Base-by-base conservation (phyloP, 2,329 filamentous ascomycete genomes). In the Thielaviopsis populi region DNA sequence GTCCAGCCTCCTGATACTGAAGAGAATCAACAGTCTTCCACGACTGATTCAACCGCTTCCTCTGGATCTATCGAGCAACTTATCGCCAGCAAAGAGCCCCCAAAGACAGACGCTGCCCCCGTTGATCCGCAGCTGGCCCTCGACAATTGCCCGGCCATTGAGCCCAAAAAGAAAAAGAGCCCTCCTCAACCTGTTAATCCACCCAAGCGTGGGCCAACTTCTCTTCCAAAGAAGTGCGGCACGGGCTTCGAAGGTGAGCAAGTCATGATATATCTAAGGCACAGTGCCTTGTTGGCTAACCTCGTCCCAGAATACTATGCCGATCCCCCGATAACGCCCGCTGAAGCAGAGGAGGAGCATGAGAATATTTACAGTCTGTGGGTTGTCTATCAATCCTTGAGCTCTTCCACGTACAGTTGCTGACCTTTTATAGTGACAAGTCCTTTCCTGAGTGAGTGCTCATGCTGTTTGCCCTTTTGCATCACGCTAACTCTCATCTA, bases 301-400 rank as follows among this genome's bases (percentile, higher is more conserved):
- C 8, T 15, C 10, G 15, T 43, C 22, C 24, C 64, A 81, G 86
- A 91, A 67, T 89, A 83, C 72, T 94, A 83, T 71, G 84, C 87
- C 13, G 92, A 97, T 72, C 80, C 85, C 0, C 91, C 91, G 0
- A 75, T 95, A 66, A 91, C 87, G 0, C 84, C 86, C 0, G 79
- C 78, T 0, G 85, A 95, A 70, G 79, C 82, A 59, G 74, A 79
- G 2, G 79, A 86, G 61, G 88, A 95, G 70, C 75, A 70, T 48
- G 70, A 79, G 22, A 77, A 80, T 13, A 75, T 94, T 27, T 99
- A 96, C 70, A 72, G 83, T 68, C 72, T 75, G 77, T 88, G 76
- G 72, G 84, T 63, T 22, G 10, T 37, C 37, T 22, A 19, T 22
- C 37, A 22, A 33, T 5, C 27, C 27, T 27, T 22, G 27, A 19